phyloP scores from a whole-genome alignment of 495 filamentous ascomycete genomes.

The Podospora pseudopauciseta region DNA sequence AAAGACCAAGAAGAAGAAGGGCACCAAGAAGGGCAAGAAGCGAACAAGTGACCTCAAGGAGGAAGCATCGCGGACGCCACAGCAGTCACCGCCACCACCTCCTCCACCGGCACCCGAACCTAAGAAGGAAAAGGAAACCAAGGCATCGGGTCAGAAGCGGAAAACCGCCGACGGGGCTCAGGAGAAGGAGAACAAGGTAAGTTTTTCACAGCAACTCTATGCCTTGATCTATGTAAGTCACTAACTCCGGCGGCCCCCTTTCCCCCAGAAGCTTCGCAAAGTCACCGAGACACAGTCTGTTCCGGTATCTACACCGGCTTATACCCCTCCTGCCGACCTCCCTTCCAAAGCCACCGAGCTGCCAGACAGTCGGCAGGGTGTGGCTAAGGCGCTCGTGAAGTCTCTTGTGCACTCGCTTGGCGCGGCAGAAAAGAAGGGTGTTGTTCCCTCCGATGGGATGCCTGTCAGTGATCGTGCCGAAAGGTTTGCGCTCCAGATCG shows the following conservation, averaged over 20 bases:
- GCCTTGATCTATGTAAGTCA: no score
- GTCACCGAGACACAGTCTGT: conserved; percentile 43
- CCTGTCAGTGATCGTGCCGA: conserved; percentile 39
- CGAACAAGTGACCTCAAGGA: conserved; percentile 49
- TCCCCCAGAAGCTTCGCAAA: conserved; percentile 50
- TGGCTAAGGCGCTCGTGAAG: conserved; percentile 43
- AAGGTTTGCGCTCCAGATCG: conserved; percentile 62
- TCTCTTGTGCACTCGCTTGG: conserved; percentile 40
- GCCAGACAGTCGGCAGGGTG: conserved; percentile 40
- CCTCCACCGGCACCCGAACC: conserved; percentile 30
- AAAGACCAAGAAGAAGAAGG: conserved; percentile 37
- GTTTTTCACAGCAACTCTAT: conserved; percentile 6
- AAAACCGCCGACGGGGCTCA: conserved; percentile 47
- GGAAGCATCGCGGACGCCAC: conserved; percentile 38
- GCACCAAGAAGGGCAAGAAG: conserved; percentile 49
- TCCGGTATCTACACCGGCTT: conserved; percentile 27
- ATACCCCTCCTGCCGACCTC: conserved; percentile 39
- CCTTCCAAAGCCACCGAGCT: conserved; percentile 40
- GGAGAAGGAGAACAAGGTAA: conserved; percentile 42
- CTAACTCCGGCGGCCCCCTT: conserved; percentile 3
- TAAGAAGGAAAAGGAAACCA: conserved; percentile 37
- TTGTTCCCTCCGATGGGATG: conserved; percentile 33
- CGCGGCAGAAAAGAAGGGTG: conserved; percentile 42
- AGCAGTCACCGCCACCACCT: conserved; percentile 40
- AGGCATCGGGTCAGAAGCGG: conserved; percentile 32